Base-by-base conservation (phyloP, 2,329 filamentous ascomycete genomes). In the Colletotrichum chlorophyti region DNA sequence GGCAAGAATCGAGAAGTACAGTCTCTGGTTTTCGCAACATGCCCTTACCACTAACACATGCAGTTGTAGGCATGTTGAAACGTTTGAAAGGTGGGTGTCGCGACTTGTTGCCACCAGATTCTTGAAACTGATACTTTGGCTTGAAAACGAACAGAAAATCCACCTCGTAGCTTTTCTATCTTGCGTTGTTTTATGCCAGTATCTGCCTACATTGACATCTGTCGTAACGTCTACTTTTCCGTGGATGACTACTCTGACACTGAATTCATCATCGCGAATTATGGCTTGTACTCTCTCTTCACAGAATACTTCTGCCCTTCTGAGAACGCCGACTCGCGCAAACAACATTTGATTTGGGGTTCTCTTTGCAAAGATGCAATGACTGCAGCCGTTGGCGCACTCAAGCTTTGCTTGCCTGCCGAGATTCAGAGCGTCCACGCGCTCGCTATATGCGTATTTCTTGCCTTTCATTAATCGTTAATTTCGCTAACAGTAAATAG, bases 201-300 rank as follows among this genome's bases (percentile, higher is more conserved):
- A 15, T 73, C 76, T 6, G 75, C 79, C 51, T 84, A 84, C 58
- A 73, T 75, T 5, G 76, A 78, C 40, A 70, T 79, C 3, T 84
- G 82, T 60, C 77, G 71, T 6, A 69, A 69, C 46, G 74, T 81
- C 26, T 84, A 83, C 63, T 83, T 83, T 48, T 72, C 76, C 6
- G 78, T 79, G 0, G 80, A 83, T 3, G 79, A 83, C 40, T 77
- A 78, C 58, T 76, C 76, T 7, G 75, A 83, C 47, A 72, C 78
- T 9, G 75, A 72, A 2, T 84, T 83, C 58, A 77, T 82, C 58
- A 75, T 78, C 17, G 77, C 80, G 46, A 82, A 79, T 54, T 73
- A 71, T 2, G 77, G 79, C 3, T 69, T 83, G 10, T 81, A 79
- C 61, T 81, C 80, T 51, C 65, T 83, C 19, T 79, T 81, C 59